Evolutionary conservation across 2,329 filamentous ascomycete genomes (phyloP).

Genomic region (Diaporthe helianthi): DNA sequence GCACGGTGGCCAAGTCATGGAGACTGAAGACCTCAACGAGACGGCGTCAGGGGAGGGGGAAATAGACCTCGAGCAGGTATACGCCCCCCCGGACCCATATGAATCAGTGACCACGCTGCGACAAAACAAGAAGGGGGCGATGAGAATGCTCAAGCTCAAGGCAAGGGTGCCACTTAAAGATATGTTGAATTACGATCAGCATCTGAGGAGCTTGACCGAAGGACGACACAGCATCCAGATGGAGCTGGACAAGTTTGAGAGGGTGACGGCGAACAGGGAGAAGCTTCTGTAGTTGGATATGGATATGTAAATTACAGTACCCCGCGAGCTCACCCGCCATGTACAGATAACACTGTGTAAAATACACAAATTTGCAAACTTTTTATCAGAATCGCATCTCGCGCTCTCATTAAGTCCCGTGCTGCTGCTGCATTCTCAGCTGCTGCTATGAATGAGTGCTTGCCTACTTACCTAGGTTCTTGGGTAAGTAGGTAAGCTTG

Average conservation of each 20-base stretch:
- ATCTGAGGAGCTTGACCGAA: slow-evolving; percentile 85
- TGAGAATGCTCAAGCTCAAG: slow-evolving; percentile 69
- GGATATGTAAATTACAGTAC: no score
- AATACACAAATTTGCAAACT: not conserved
- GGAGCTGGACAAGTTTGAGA: slow-evolving; percentile 64
- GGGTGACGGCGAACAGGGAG: slow-evolving; percentile 61
- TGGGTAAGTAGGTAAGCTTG: no score
- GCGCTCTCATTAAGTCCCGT: not conserved
- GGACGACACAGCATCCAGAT: slow-evolving; percentile 72
- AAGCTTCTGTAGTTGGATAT: slow-evolving; percentile 53
- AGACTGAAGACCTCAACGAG: slow-evolving; percentile 64
- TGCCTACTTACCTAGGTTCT: no score
- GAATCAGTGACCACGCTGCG: slow-evolving; percentile 64
- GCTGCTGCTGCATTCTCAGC: not conserved
- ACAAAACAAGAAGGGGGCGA: slow-evolving; percentile 54
- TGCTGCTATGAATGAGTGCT: not conserved
- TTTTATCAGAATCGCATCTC: not conserved
- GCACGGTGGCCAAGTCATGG: slow-evolving; percentile 77
- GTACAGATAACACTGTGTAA: not conserved
- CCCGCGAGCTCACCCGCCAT: not conserved
- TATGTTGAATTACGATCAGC: slow-evolving; percentile 94
- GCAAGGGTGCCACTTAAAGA: slow-evolving; percentile 93
- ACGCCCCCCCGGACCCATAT: slow-evolving; percentile 87
- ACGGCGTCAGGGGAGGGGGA: slow-evolving; percentile 41
- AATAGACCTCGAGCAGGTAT: slow-evolving; percentile 79